Evolutionary conservation across 2,329 filamentous ascomycete genomes (phyloP).

Genomic region (Fusarium virguliforme): DNA sequence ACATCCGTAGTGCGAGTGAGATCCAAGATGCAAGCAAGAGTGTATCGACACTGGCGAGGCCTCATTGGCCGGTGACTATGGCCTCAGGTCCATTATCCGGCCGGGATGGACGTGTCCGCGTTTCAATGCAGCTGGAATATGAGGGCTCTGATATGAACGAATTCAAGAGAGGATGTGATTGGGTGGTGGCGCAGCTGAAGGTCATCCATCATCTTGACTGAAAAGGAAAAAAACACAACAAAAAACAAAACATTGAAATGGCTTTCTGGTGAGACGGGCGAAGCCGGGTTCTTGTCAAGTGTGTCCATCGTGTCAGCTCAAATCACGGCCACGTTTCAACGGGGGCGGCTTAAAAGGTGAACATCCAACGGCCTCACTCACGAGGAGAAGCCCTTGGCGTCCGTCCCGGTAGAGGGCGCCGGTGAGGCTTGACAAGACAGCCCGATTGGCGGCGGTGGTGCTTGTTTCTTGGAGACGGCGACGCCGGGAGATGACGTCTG

Average conservation of each 20-base stretch:
- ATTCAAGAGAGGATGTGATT: constrained; percentile 13
- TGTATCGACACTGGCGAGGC: constrained; percentile 4
- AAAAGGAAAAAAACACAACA: constrained; percentile 24
- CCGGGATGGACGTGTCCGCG: constrained; percentile 34
- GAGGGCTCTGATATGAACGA: constrained; percentile 27
- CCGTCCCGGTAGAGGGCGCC: neutral
- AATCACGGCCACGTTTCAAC: constrained; percentile 12
- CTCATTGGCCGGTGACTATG: constrained; percentile 26
- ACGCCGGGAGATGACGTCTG: constrained; percentile 51
- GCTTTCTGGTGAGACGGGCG: constrained; percentile 12
- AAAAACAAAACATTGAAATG: constrained; percentile 9
- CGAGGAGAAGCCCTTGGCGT: neutral
- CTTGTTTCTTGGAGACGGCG: constrained; percentile 42
- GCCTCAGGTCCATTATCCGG: constrained; percentile 13
- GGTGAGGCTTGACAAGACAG: constrained; percentile 7
- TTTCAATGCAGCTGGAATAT: constrained; percentile 25
- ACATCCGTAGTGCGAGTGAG: constrained; percentile 10
- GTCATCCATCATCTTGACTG: neutral
- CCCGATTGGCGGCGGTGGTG: constrained; percentile 1
- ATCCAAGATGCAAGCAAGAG: constrained; percentile 26
- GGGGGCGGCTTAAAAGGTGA: constrained; percentile 7
- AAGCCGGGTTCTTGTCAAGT: constrained; percentile 4
- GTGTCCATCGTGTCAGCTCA: constrained; percentile 5
- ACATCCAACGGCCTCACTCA: neutral
- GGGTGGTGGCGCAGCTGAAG: constrained; percentile 30